phyloP scores from a whole-genome alignment of 1,284 basidiomycete species.

The Rhodotorula sp. region DNA sequence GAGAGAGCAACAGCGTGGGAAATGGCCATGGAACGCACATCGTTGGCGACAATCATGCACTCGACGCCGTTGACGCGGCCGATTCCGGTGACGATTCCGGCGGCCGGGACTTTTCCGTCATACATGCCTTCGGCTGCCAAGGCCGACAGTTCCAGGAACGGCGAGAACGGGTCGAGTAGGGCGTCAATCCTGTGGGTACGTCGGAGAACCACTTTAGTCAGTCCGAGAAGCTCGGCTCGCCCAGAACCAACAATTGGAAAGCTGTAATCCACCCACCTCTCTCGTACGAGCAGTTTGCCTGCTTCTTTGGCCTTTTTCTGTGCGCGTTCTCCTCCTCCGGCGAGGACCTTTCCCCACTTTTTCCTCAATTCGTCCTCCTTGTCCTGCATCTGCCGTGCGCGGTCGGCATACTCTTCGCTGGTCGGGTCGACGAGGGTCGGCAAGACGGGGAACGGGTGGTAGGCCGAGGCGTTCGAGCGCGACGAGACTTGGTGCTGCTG shows the following conservation, averaged over 20 bases:
- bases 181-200: constrained; percentile 56
- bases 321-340: constrained; percentile 33
- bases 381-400: constrained; percentile 11
- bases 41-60: constrained; percentile 87
- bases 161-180: constrained; percentile 79
- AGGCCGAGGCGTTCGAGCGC: background rate
- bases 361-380: constrained; percentile 10
- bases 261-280: constrained; percentile 9
- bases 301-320: constrained; percentile 13
- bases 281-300: constrained; percentile 37
- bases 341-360: constrained; percentile 7
- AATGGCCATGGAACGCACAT: constrained; percentile 60
- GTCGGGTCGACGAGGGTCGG: constrained; percentile 24
- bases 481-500: background rate
- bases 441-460: constrained; percentile 15
- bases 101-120: constrained; percentile 74
- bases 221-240: background rate
- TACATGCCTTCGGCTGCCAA: constrained; percentile 88
- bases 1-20: background rate
- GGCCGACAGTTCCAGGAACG: constrained; percentile 83
- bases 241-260: too few species aligned
- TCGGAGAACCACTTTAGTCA: background rate
- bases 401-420: constrained; percentile 11
- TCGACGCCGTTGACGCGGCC: constrained; percentile 64
- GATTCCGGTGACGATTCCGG: constrained; percentile 88